Evolutionary conservation across 331 rosid species (phyloP).

Genomic region (Telfairia occidentalis): DNA sequence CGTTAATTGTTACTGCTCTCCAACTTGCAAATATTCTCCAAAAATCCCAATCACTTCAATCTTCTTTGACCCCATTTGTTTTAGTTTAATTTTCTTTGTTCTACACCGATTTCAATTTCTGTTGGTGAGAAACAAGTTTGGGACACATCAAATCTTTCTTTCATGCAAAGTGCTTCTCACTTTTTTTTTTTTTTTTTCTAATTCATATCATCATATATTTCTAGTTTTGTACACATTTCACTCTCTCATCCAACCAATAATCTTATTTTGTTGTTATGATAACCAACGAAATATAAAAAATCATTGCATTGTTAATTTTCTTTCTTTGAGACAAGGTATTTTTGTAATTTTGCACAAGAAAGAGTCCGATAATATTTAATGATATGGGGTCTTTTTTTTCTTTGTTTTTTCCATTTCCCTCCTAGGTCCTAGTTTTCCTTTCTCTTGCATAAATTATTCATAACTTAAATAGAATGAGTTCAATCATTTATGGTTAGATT

Average conservation of each 20-base stretch:
- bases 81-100: not conserved
- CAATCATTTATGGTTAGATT: not conserved
- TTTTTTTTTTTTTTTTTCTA: not conserved
- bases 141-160: not conserved
- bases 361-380: not conserved
- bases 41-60: not conserved
- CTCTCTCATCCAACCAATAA: not conserved
- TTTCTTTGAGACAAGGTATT: not conserved
- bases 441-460: not conserved
- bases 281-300: not conserved
- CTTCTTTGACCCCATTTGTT: not conserved
- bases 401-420: not conserved
- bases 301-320: not conserved
- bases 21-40: conserved; percentile 2
- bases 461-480: not conserved
- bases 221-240: not conserved
- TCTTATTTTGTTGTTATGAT: not conserved
- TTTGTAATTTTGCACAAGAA: not conserved
- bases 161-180: not conserved
- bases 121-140: not conserved
- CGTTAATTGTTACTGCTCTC: not conserved
- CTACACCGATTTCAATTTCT: not conserved
- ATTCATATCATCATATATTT: not conserved
- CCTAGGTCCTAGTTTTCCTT: not conserved
- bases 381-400: not conserved